Evolutionary conservation across 164 flowering plant genomes (phyloP).

Genomic region (Nymphaea thermarum): DNA sequence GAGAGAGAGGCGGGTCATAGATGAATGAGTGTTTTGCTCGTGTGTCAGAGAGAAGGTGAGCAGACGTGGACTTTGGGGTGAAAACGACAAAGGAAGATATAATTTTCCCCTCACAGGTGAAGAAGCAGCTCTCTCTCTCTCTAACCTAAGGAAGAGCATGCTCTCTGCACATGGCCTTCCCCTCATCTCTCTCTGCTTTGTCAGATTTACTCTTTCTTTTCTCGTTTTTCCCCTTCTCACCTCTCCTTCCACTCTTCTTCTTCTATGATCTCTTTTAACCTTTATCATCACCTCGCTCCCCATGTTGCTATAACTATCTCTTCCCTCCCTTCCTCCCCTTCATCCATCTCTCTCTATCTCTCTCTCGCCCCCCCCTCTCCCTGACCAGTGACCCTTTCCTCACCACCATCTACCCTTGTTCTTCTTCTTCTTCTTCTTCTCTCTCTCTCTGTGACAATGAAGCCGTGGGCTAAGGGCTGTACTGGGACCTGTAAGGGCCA

Average conservation of each 20-base stretch:
- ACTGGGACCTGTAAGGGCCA: background rate
- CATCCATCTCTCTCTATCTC: background rate
- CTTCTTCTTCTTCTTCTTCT: background rate
- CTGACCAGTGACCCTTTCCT: background rate
- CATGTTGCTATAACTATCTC: background rate
- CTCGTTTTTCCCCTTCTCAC: background rate
- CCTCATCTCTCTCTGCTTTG: background rate
- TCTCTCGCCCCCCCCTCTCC: background rate
- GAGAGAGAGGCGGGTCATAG: background rate
- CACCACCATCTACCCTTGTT: background rate
- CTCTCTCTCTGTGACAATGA: background rate
- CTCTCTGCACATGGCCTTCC: background rate
- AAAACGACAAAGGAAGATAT: background rate
- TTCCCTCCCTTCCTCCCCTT: background rate
- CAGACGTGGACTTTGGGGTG: background rate
- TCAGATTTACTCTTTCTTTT: too few relatives aligned
- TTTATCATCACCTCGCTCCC: too few relatives aligned
- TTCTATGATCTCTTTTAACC: too few relatives aligned
- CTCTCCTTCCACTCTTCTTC: background rate
- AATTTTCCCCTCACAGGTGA: too few relatives aligned
- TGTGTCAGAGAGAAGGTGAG: background rate
- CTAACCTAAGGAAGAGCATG: background rate
- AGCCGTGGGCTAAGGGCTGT: background rate
- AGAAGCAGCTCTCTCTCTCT: background rate
- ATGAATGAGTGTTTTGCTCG: background rate